Evolutionary conservation across 805 yeast genomes (phyloP).

Genomic region (Cyberlindnera petersonii): DNA sequence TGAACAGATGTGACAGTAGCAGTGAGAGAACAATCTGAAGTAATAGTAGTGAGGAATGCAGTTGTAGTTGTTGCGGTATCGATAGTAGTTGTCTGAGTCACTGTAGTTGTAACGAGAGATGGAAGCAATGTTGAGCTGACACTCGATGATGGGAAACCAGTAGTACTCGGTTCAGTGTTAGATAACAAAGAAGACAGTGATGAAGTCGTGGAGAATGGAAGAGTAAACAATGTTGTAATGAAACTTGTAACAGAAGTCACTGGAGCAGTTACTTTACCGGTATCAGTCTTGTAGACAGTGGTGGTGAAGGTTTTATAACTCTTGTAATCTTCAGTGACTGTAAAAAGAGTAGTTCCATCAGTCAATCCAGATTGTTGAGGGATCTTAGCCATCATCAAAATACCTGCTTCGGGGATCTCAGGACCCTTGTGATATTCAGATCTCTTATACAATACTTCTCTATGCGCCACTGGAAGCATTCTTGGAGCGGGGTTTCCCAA

Average conservation of each 20-base stretch:
- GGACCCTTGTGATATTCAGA: constrained; percentile 3
- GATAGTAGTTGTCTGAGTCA: not conserved
- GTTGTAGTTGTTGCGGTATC: not conserved
- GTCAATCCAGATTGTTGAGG: too few species aligned
- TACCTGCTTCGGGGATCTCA: not conserved
- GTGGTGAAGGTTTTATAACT: constrained; percentile 9
- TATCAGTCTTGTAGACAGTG: constrained; percentile 3
- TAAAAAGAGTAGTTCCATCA: too few species aligned
- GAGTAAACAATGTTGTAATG: not conserved
- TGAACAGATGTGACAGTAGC: constrained; percentile 26
- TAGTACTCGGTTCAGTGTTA: too few species aligned
- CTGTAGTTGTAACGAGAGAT: not conserved
- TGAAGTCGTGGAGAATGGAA: not conserved
- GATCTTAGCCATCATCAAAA: not conserved
- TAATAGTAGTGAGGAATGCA: not conserved
- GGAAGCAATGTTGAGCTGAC: too few species aligned
- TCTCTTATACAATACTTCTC: not conserved
- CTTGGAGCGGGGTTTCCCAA: not conserved
- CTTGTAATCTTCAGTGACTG: too few species aligned
- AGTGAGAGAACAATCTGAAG: not conserved
- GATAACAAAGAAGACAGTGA: too few species aligned
- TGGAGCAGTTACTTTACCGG: not conserved
- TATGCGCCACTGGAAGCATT: too few species aligned
- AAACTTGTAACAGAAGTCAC: not conserved
- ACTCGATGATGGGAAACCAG: too few species aligned